Base-by-base conservation (phyloP, 2,329 filamentous ascomycete species). In the Knufia petricola region DNA sequence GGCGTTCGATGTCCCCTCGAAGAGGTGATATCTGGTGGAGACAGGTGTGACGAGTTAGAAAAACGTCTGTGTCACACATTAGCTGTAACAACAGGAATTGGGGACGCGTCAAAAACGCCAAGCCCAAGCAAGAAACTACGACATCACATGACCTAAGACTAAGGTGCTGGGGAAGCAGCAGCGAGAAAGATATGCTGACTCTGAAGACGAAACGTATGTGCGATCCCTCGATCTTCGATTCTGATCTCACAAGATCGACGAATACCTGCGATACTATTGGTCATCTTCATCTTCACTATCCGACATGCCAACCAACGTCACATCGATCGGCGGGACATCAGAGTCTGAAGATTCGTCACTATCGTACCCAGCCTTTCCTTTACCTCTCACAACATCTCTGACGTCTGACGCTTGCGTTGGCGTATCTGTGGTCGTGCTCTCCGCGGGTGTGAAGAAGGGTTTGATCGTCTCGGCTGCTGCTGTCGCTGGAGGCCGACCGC, bases 261-360 rank as follows among this genome's bases (percentile, higher is more conserved):
- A 28, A 12, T 12, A 28, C 26, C 26, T 6, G 12, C 26, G 26
- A 28, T 12, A n/a, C 15, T 36, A 13, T 36, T 36, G 6, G 9
- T n/a, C 9, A 36, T 37, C 43, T n/a, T 46, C 43, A 21, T 37
- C 43, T 10, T 38, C 32, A 24, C 30, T 46, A 46, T 46, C 43
- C 8, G 43, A 46, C 20, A 37, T 3, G 8, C 19, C 32, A 37
- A 24, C 32, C 17, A 46, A n/a, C 19, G 43, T 46, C 12, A 31
- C 43, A 46, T 46, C 43, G 24, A 46, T 36, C 3, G 32, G 32
- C 4, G 43, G 43, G 17, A 46, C 28, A 6, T 46, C 43, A 17
- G 13, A 34, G 17, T 46, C 43, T 19, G 20, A 36, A n/a, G 43
- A 46, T 2, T 15, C 30, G 9, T 46, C 30, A 37, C 19, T 28